Base-by-base conservation (phyloP, 1,284 basidiomycete genomes). In the Megacollybia platyphylla region DNA sequence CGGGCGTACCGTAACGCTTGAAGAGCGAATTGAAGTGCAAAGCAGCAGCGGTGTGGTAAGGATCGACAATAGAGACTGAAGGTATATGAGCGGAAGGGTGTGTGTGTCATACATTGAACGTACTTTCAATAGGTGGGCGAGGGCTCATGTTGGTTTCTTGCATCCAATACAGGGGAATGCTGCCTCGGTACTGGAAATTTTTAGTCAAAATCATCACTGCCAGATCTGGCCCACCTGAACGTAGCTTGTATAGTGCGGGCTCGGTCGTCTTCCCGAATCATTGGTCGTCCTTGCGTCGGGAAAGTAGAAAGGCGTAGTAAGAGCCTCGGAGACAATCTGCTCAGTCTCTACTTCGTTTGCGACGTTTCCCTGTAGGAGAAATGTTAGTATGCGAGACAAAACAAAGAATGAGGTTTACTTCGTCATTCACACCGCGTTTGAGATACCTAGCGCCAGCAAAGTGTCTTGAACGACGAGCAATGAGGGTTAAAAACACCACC, bases 321-420 rank as follows among this genome's bases (percentile, higher is more conserved):
- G 61, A 0, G 90, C 87, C 56, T 98, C 94, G 2, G 86, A 90
- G 0, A 98, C 93, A 42, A 98, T 96, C 56, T 99, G 96, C 56
- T 99, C 96, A 0, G 93, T 97, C 62, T 99, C 96, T 2, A 99
- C 96, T 61, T 98, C 96, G 54, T 99, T 99, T 1, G 94, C 96
- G 1, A 98, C 96, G 56, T 97, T 89, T 2, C 96, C 96, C 87
- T 93, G 52, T 3, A 24, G 27, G 5, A n/a, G n/a, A 39, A 38
- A 35, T 38, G 10, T 36, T 40, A 31, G 35, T 10, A 29, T 31
- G 0, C 3, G 15, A n/a, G 5, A 38, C 31, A 4, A 36, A 26
- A 7, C 8, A 40, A 9, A 17, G 35, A 13, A 41, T 15, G 2
- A 11, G 31, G 43, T 52, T 6, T 41, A 87, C 87, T 68, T 90